Base-by-base conservation (phyloP, 176 grass and related monocot genomes). In the Neostapfia colusana region DNA sequence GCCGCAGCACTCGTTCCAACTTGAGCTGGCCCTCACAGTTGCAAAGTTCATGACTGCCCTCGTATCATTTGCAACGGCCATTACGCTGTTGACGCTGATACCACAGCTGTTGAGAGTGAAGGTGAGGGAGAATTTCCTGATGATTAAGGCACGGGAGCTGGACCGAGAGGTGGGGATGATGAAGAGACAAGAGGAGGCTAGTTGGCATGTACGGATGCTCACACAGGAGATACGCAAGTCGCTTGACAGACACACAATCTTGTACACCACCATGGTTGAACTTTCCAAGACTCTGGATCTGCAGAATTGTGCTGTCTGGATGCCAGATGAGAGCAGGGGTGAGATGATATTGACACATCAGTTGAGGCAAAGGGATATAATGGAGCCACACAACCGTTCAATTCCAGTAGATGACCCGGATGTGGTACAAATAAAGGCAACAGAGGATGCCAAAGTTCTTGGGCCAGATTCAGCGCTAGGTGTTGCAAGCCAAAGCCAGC, bases 291-390 rank as follows among this genome's bases (percentile, higher is more conserved):
- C 89, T 1, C 67, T 96, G 36, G 63, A 87, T 11, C 70, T 96
- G 40, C 84, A 88, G 76, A 92, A 96, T 20, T 96, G 93, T 55
- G 89, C 93, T 14, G 89, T 96, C 1, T 96, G 93, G 93, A 96
- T 96, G 93, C 86, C 84, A 0, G 41, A 85, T 24, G 89, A 89
- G 37, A 80, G 37, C 58, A 79, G 70, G 65, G 82, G 51, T 20
- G 39, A 80, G 39, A 92, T 96, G 93, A 70, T 89, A 63, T 10
- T 96, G 35, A 92, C 89, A 10, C 93, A 96, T 82, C 84, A 96
- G 40, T 51, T 96, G 64, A 85, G 82, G 18, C 64, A 86, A 18
- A 85, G 78, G 44, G 78, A 67, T 63, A 66, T 84, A 17, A 73
- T 79, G 8, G 72, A 77, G 61, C 76, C 79, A 8, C 79, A 77